phyloP scores from a whole-genome alignment of 371 early-diverging fungal genomes.

The Umbelopsis sp. region DNA sequence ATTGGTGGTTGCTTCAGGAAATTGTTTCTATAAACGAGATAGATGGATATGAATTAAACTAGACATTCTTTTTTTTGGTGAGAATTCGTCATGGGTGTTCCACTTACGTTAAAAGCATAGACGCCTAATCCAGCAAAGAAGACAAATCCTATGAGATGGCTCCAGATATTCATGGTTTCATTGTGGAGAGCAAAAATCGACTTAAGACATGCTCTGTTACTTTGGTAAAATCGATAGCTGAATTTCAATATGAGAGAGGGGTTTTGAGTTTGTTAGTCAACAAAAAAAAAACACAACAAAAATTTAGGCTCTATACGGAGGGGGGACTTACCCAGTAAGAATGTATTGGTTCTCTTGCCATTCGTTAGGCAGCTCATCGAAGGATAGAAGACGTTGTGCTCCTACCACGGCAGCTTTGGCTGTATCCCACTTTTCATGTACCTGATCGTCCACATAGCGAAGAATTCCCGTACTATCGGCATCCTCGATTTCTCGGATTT shows the following conservation, averaged over 20 bases:
- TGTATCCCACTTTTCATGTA: constrained; percentile 54
- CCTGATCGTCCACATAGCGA: constrained; percentile 46
- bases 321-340: constrained; percentile 48
- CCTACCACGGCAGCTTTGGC: constrained; percentile 62
- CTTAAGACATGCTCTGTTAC: constrained; percentile 54
- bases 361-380: constrained; percentile 67
- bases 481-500: constrained; percentile 37
- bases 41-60: background rate
- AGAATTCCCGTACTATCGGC: constrained; percentile 38
- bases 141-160: constrained; percentile 67
- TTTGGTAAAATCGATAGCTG: constrained; percentile 62
- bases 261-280: background rate
- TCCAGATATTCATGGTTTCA: constrained; percentile 76
- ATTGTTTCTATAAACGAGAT: constrained; percentile 39
- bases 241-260: constrained; percentile 17
- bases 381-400: constrained; percentile 57
- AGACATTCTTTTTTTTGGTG: background rate
- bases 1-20: constrained; percentile 50
- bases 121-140: constrained; percentile 57
- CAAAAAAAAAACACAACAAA: background rate
- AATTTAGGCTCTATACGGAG: background rate
- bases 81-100: background rate
- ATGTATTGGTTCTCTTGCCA: constrained; percentile 74
- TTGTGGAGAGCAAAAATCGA: constrained; percentile 72
- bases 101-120: constrained; percentile 53